phyloP scores from a whole-genome alignment of 345 rosid species.

The thale cress (Arabidopsis thaliana) region DNA sequence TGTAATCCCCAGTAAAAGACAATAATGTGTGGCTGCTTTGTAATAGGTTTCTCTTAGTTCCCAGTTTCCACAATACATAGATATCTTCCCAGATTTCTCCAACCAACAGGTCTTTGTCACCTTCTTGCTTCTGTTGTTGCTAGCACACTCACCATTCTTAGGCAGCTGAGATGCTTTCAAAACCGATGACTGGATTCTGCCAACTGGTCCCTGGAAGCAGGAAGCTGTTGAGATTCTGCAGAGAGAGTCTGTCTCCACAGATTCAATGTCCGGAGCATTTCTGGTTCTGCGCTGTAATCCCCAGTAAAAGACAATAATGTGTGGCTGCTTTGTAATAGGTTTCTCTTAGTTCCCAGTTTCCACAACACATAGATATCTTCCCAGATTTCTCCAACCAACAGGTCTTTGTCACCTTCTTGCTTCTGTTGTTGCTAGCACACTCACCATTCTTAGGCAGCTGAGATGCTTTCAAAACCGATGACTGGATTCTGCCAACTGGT shows the following conservation, averaged over 20 bases:
- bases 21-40: too few species aligned
- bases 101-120: slow-evolving; percentile 53
- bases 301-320: too few species aligned
- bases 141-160: slow-evolving; percentile 37
- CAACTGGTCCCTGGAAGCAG: slow-evolving; percentile 45
- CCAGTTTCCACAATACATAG: too few species aligned
- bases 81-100: slow-evolving; percentile 44
- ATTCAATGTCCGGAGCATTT: too few species aligned
- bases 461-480: slow-evolving; percentile 55
- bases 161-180: slow-evolving; percentile 53
- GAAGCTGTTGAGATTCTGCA: slow-evolving; percentile 43
- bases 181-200: slow-evolving; percentile 51
- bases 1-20: too few species aligned
- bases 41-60: too few species aligned
- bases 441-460: slow-evolving; percentile 47
- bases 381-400: slow-evolving; percentile 49
- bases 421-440: slow-evolving; percentile 35
- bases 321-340: too few species aligned
- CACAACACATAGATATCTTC: slow-evolving; percentile 35
- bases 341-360: too few species aligned
- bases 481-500: slow-evolving; percentile 43
- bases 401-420: slow-evolving; percentile 47
- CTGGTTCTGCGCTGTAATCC: too few species aligned
- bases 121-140: slow-evolving; percentile 44
- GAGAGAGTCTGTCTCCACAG: too few species aligned